These are phyloP conservation scores for Ophiostoma tasmaniense DNA, from an alignment of 2,329 filamentous ascomycete genomes.

Conservation along the genomic window DNA sequence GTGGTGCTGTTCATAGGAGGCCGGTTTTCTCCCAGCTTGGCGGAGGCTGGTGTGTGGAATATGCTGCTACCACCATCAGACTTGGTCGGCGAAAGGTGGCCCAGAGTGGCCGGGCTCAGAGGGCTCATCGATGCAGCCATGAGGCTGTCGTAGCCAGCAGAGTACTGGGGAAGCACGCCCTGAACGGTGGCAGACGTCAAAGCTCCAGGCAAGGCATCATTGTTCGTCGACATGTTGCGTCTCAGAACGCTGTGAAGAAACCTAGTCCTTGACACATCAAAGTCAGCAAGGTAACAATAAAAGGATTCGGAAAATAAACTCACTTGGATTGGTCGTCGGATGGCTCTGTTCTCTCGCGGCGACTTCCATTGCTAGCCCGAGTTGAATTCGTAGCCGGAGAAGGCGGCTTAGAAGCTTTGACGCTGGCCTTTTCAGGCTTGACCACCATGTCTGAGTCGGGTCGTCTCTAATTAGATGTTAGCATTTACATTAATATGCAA, in stretches of 20 bases:
- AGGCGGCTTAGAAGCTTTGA: background rate
- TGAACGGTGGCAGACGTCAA: slow-evolving; percentile 45
- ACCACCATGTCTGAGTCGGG: slow-evolving; percentile 1
- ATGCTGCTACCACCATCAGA: slow-evolving; percentile 18
- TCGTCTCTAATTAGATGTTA: slow-evolving; percentile 5
- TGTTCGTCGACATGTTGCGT: slow-evolving; percentile 37
- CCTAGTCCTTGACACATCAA: slow-evolving; percentile 28
- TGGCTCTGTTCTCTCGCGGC: background rate
- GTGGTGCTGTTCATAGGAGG: slow-evolving; percentile 28
- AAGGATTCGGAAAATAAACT: background rate
- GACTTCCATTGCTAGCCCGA: background rate
- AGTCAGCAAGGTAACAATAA: background rate
- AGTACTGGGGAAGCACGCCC: slow-evolving; percentile 35
- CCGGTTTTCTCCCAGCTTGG: slow-evolving; percentile 37
- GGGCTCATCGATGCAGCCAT: slow-evolving; percentile 18
- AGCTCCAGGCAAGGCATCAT: slow-evolving; percentile 30
- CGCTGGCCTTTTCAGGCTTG: background rate
- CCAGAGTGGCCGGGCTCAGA: slow-evolving; percentile 18
- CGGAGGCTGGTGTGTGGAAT: slow-evolving; percentile 23
- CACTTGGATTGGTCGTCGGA: slow-evolving; percentile 4
- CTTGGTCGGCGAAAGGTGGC: slow-evolving; percentile 15
- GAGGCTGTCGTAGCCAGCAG: slow-evolving; percentile 18
- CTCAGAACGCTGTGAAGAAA: slow-evolving; percentile 43
- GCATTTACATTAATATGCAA: background rate
- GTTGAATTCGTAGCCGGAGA: background rate